These are phyloP conservation scores for Boletales sp. DNA, from an alignment of 768 basidiomycete species.

Conservation along the genomic window DNA sequence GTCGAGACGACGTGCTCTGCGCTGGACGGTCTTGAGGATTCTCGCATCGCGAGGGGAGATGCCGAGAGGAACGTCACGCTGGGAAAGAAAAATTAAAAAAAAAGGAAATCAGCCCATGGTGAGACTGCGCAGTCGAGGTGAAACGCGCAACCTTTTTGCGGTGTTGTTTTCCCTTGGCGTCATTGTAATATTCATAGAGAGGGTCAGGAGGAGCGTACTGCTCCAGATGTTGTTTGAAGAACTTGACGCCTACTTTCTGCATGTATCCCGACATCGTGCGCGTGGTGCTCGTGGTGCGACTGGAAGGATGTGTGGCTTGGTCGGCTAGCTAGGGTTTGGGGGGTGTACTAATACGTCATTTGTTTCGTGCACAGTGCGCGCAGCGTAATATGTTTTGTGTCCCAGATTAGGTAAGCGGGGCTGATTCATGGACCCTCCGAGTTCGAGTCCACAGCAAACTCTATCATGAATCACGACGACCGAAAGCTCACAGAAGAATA, in stretches of 20 bases:
- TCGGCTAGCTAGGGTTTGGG: neutral
- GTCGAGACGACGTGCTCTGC: conserved; percentile 82
- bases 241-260: conserved; percentile 48
- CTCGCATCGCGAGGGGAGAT: conserved; percentile 72
- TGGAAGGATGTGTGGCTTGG: neutral
- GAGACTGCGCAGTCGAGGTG: conserved; percentile 34
- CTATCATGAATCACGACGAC: conserved; percentile 20
- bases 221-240: conserved; percentile 64
- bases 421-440: too few relatives aligned
- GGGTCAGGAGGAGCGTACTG: conserved; percentile 72
- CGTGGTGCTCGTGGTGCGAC: neutral
- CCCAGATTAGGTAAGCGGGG: neutral
- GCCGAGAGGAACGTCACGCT: conserved; percentile 74
- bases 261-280: conserved; percentile 26
- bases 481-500: conserved; percentile 55
- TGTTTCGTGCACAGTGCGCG: too few relatives aligned
- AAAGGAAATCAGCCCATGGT: conserved; percentile 12
- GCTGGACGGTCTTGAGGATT: conserved; percentile 70
- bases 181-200: conserved; percentile 49
- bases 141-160: conserved; percentile 28
- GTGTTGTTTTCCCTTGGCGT: conserved; percentile 27
- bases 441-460: neutral
- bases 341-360: conserved; percentile 13
- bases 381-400: too few relatives aligned
- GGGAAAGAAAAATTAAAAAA: neutral